Percentiles rank a stretch among this genome's conserved stretches.
Conservation (phyloP, 345 rosid genomes). For the Firmiana major region DNA sequence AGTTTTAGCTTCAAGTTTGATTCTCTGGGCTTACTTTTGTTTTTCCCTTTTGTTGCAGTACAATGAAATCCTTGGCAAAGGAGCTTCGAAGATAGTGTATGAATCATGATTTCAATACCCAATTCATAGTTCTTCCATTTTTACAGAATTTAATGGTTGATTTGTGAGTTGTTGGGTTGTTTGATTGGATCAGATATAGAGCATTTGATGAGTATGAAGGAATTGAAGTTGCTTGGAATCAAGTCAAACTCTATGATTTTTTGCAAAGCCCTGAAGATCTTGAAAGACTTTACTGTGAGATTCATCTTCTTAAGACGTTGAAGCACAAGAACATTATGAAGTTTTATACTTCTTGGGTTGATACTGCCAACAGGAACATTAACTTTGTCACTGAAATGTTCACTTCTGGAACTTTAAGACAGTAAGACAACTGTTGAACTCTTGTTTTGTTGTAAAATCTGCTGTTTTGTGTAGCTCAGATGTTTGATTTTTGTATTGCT, state of each 20-base stretch:
- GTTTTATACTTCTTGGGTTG: slow-evolving; percentile 91
- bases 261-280: slow-evolving; percentile 90
- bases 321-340: slow-evolving; percentile 92
- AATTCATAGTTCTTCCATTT: slow-evolving; percentile 17
- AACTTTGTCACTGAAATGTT: slow-evolving; percentile 95
- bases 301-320: slow-evolving; percentile 88
- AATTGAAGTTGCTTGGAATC: slow-evolving; percentile 99
- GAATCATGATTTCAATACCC: slow-evolving; percentile 29
- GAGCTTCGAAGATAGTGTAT: slow-evolving; percentile 98
- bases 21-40: neutral
- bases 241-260: slow-evolving; percentile 91
- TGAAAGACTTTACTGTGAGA: slow-evolving; percentile 89
- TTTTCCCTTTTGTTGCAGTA: slow-evolving; percentile 46
- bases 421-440: slow-evolving; percentile 44
- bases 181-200: slow-evolving; percentile 60
- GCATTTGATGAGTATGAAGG: slow-evolving; percentile 94
- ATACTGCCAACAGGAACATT: slow-evolving; percentile 70
- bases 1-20: slow-evolving; percentile 12
- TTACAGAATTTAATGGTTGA: slow-evolving; percentile 21
- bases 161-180: slow-evolving; percentile 19
- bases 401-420: slow-evolving; percentile 91
- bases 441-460: slow-evolving; percentile 1
- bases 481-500: slow-evolving; percentile 11
- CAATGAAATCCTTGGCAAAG: slow-evolving; percentile 88
- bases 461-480: slow-evolving; percentile 8